Base-by-base conservation (phyloP, 352 stramenopile genomes). In the Globisporangium cederbergense region DNA sequence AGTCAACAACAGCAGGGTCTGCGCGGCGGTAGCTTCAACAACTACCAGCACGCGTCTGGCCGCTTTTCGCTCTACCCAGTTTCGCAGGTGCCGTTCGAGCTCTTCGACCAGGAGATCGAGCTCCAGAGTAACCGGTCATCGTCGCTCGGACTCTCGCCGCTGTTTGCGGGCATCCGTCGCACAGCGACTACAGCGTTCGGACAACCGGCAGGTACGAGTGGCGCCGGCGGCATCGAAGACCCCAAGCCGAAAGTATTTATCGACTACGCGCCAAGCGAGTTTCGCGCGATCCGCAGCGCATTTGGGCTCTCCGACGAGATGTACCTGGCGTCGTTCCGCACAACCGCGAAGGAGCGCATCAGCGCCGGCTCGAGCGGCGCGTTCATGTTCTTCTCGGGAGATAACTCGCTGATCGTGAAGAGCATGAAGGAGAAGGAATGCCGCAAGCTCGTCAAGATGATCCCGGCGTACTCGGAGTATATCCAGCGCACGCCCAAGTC, bases 331-430 rank as follows among this genome's bases (percentile, higher is more conserved):
- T 88, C 82, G 45, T 91, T 95, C 56, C 77, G 82, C 22, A 79
- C 78, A 25, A 95, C 86, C 5, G 80, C 79, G 7, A 92, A 93
- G 60, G 88, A 95, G 32, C 83, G 83, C 20, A 70, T 96, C 32
- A 88, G 78, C 51, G 81, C 85, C 18, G 88, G 88, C n/a, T 88
- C 83, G 51, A 87, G 73, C 57, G 85, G 85, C 2, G 86, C 79
- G 8, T 95, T 95, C 64, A 86, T 95, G 73, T 95, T 95, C 49
- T 92, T 90, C 53, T 90, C 80, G 6, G 81, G 78, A 2, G 83
- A 93, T 63, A 84, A 88, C 30, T 73, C 82, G 60, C 62, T 93
- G 36, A 80, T 95, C 14, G 83, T 94, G 11, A 95, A 95, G 62
- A 93, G 81, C 62, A 79, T 92, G 55, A 88, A 79, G 54, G 73